Conservation (phyloP, 768 basidiomycete species). For the Kwoniella dendrophila region DNA sequence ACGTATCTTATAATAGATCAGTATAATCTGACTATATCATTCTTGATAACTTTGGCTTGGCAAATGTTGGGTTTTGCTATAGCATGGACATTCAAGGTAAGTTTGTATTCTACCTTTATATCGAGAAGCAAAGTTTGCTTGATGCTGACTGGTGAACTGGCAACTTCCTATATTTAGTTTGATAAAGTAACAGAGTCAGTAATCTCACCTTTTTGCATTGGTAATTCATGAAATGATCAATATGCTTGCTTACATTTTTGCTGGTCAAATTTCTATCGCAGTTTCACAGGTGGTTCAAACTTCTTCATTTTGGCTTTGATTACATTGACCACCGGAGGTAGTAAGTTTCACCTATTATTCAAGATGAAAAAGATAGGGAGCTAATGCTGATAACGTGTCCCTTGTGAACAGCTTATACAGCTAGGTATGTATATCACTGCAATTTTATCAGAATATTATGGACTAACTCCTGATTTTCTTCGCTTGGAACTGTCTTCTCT, state of each 20-base stretch:
- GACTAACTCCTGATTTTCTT: neutral
- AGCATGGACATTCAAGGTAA: slow-evolving; percentile 65
- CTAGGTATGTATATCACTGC: slow-evolving; percentile 58
- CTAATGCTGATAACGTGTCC: slow-evolving; percentile 4
- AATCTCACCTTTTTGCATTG: too few species aligned
- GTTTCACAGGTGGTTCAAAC: slow-evolving; percentile 62
- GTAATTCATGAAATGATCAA: too few species aligned
- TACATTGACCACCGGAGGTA: slow-evolving; percentile 66
- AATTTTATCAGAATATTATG: slow-evolving; percentile 16
- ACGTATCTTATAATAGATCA: slow-evolving; percentile 36
- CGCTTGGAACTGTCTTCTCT: neutral
- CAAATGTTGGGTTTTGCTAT: slow-evolving; percentile 68
- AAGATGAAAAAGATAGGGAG: too few species aligned
- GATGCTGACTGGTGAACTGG: neutral
- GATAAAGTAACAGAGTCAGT: slow-evolving; percentile 71
- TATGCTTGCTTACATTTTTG: too few species aligned
- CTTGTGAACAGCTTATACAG: slow-evolving; percentile 58
- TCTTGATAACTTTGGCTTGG: slow-evolving; percentile 57
- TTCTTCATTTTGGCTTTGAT: slow-evolving; percentile 69
- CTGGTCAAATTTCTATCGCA: neutral
- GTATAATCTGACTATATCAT: slow-evolving; percentile 47
- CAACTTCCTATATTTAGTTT: slow-evolving; percentile 61
- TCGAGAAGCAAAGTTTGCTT: too few species aligned
- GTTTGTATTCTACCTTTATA: neutral
- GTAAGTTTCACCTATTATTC: slow-evolving; percentile 26